Evolutionary conservation across 768 basidiomycete species (phyloP), one percentile per base, ranked within the genome.

Genomic region (Ephemerocybe angulata): DNA sequence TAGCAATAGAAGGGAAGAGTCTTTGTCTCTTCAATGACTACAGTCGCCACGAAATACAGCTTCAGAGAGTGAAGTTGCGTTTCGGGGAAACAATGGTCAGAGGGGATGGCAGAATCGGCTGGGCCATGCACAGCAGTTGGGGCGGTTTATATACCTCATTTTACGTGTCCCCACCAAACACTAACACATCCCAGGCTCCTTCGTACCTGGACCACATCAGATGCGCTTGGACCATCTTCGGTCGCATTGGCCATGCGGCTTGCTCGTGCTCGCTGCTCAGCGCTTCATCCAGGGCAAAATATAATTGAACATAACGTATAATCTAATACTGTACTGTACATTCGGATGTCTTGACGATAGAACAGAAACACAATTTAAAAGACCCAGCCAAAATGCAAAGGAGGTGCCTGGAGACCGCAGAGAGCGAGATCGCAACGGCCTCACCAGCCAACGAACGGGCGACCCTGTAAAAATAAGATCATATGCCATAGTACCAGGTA

Each of bases 391-490:
- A 25, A 46, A 46, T 25, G 44, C 44, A 46, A 28, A 24, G 47
- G n/a, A 21, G 17, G 30, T 24, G 22, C 37, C 38, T 43, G 15
- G 10, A 8, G 31, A 19, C 33, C 43, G 8, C 13, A 12, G 25
- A 49, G 47, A 49, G 17, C 29, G 8, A 33, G 15, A 11, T 7
- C 28, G 15, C 17, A 28, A 19, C 28, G 35, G 46, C 37, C 19
- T 49, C 46, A 38, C 25, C 22, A 17, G 28, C 38, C 15, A 41
- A 31, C n/a, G 25, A 49, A 64, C 71, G 71, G 71, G 69, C 71
- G 59, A 65, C 73, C 70, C 59, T 64, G 70, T 72, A 59, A 58
- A 65, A 76, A 75, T 72, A 78, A 76, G 38, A 41, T 41, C 17
- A 19, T 75, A 73, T 70, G 72, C 67, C 73, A 70, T 70, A 62